Percentiles rank a stretch among this genome's conserved stretches.
These are phyloP conservation scores for Kuraishia capsulata DNA, from an alignment of 805 yeast genomes.

Conservation along the genomic window DNA sequence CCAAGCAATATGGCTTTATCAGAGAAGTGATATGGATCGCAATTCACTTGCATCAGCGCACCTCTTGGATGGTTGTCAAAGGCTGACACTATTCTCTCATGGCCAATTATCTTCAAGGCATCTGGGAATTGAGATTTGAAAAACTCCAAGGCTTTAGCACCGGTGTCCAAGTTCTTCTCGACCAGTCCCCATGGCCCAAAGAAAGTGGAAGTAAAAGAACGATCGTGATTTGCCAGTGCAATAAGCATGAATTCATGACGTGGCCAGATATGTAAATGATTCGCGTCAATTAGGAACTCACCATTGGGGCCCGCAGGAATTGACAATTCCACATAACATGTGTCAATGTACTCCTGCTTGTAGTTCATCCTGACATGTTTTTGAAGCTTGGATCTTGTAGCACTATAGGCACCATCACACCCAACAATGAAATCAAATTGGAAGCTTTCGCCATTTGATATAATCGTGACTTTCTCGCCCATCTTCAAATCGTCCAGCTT, in stretches of 20 bases:
- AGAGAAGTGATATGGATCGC: slow-evolving; percentile 57
- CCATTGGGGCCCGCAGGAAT: slow-evolving; percentile 48
- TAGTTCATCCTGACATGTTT: slow-evolving; percentile 59
- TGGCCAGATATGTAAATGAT: slow-evolving; percentile 92
- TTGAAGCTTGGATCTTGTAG: slow-evolving; percentile 61
- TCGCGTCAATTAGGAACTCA: slow-evolving; percentile 49
- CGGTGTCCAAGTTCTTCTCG: slow-evolving; percentile 34
- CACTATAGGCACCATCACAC: slow-evolving; percentile 80
- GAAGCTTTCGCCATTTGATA: slow-evolving; percentile 3
- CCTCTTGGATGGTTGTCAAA: slow-evolving; percentile 63
- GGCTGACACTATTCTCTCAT: slow-evolving; percentile 31
- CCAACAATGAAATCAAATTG: slow-evolving; percentile 62
- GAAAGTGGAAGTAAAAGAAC: slow-evolving; percentile 82
- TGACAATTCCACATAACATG: slow-evolving; percentile 72
- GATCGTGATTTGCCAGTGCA: slow-evolving; percentile 78
- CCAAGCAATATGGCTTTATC: slow-evolving; percentile 68
- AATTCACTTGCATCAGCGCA: slow-evolving; percentile 63
- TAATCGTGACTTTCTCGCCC: slow-evolving; percentile 3
- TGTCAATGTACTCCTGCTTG: slow-evolving; percentile 71
- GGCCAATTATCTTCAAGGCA: slow-evolving; percentile 62
- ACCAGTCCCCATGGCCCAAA: slow-evolving; percentile 73
- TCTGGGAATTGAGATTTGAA: slow-evolving; percentile 62
- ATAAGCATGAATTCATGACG: slow-evolving; percentile 79
- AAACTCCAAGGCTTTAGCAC: slow-evolving; percentile 36
- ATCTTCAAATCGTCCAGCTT: slow-evolving; percentile 4